Base-by-base conservation (phyloP, 345 rosid species). In the Euphorbia pulcherrima region DNA sequence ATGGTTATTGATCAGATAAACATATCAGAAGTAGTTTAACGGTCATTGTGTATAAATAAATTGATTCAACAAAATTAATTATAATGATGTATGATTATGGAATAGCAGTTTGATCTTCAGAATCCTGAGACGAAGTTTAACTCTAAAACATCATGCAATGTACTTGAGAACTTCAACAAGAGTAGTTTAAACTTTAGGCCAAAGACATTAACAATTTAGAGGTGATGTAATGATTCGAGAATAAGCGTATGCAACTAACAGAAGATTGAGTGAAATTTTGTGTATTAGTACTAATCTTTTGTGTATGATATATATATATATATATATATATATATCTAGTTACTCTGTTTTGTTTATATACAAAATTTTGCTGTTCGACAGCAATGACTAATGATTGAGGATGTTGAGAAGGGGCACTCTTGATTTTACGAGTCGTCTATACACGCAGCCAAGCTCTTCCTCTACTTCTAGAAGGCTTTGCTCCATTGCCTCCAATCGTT, bases 361-460 rank as follows among this genome's bases (percentile, higher is more conserved):
- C 67, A 46, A 64, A 64, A 46, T 41, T 62, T 6, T 62, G 63
- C n/a, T 12, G 1, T 18, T 23, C 5, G 21, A 13, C 4, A 11
- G 16, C 8, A 39, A 37, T 46, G 18, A 61, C 35, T 52, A 53
- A 40, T 54, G 18, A 40, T 53, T 53, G 13, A 67, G 51, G 16
- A 53, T 23, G 7, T 67, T 67, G 35, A 67, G 70, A 53, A 67
- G 50, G 14, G 51, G 54, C 6, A 67, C 70, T 67, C 70, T 67
- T 33, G 51, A 59, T 69, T 69, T 69, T 47, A 69, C 30, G 33
- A 62, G 20, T 7, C 13, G 51, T 55, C 54, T 62, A 14, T 51
- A 62, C 13, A 62, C 53, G 40, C 67, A 51, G 13, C 28, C 68
- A 7, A 52, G 4, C 20, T 53, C 74, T 9, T 69, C 59, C 41